Conservation (phyloP, 352 stramenopile species). For the Pythium oligandrum region DNA sequence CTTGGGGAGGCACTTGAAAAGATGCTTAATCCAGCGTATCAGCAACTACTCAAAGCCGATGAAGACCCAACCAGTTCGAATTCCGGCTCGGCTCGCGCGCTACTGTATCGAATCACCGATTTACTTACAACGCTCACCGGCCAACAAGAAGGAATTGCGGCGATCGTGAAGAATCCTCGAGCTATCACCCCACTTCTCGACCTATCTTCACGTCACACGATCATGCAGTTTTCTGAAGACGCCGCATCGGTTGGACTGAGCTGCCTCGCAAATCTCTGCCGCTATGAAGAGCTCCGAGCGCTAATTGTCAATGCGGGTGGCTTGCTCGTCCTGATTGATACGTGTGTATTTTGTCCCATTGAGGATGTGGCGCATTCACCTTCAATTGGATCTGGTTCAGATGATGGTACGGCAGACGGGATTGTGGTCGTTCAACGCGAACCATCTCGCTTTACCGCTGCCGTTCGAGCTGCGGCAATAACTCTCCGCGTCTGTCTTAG, state of each 20-base stretch:
- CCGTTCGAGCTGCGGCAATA: slow-evolving; percentile 51
- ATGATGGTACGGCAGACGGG: too few species aligned
- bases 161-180: slow-evolving; percentile 53
- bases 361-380: slow-evolving; percentile 22
- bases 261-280: slow-evolving; percentile 59
- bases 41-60: slow-evolving; percentile 49
- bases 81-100: slow-evolving; percentile 29
- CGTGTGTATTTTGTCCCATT: slow-evolving; percentile 52
- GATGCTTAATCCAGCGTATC: slow-evolving; percentile 66
- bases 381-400: too few species aligned
- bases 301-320: slow-evolving; percentile 62
- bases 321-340: slow-evolving; percentile 62
- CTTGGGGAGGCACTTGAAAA: slow-evolving; percentile 58
- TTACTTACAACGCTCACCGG: slow-evolving; percentile 47
- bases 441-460: slow-evolving; percentile 19
- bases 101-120: slow-evolving; percentile 72
- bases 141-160: slow-evolving; percentile 30
- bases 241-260: slow-evolving; percentile 51
- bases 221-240: slow-evolving; percentile 54
- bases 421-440: too few species aligned
- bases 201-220: slow-evolving; percentile 50
- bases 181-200: slow-evolving; percentile 58
- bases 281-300: slow-evolving; percentile 42
- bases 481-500: slow-evolving; percentile 53
- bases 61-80: slow-evolving; percentile 14